Percentiles rank a stretch among this genome's conserved stretches.
Evolutionary conservation across 2,329 filamentous ascomycete genomes (phyloP).

Genomic region (Pyrenophora tritici-repentis): DNA sequence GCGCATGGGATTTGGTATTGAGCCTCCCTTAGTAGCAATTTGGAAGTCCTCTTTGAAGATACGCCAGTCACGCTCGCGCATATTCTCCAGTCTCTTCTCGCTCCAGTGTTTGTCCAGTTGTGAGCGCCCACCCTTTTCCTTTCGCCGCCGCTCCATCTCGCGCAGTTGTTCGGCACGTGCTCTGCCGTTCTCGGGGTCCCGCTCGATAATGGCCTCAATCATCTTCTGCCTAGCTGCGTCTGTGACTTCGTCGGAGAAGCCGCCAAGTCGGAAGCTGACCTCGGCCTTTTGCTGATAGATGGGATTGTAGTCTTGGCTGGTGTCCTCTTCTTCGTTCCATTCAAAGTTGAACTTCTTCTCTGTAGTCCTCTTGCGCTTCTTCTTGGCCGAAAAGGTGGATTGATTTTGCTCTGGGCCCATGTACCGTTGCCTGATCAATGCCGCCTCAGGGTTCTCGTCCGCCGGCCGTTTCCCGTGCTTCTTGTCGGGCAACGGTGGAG

Average conservation of each 20-base stretch:
- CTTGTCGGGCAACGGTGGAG: constrained; percentile 52
- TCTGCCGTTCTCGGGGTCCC: constrained; percentile 75
- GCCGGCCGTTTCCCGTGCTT: constrained; percentile 43
- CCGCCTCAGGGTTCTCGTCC: constrained; percentile 68
- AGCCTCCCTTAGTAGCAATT: constrained; percentile 89
- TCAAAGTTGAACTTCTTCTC: constrained; percentile 99
- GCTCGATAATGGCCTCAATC: constrained; percentile 71
- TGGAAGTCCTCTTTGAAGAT: constrained; percentile 99
- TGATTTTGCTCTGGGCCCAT: constrained; percentile 88
- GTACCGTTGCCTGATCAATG: constrained; percentile 78
- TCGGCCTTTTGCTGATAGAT: constrained; percentile 73
- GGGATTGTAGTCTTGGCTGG: constrained; percentile 79
- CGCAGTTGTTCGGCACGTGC: constrained; percentile 78
- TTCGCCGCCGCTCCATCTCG: constrained; percentile 80
- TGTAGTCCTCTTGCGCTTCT: constrained; percentile 89
- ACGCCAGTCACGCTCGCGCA: constrained; percentile 97
- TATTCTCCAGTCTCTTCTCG: constrained; percentile 87
- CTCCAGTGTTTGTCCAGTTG: constrained; percentile 93
- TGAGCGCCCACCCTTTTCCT: constrained; percentile 72
- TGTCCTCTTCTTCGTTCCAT: constrained; percentile 95
- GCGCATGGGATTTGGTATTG: constrained; percentile 94
- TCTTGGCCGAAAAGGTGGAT: constrained; percentile 90
- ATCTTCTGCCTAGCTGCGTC: constrained; percentile 60
- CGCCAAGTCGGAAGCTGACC: constrained; percentile 71
- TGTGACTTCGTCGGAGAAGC: constrained; percentile 64